Evolutionary conservation across 495 filamentous ascomycete species (phyloP).

Genomic region (Podospora comata): DNA sequence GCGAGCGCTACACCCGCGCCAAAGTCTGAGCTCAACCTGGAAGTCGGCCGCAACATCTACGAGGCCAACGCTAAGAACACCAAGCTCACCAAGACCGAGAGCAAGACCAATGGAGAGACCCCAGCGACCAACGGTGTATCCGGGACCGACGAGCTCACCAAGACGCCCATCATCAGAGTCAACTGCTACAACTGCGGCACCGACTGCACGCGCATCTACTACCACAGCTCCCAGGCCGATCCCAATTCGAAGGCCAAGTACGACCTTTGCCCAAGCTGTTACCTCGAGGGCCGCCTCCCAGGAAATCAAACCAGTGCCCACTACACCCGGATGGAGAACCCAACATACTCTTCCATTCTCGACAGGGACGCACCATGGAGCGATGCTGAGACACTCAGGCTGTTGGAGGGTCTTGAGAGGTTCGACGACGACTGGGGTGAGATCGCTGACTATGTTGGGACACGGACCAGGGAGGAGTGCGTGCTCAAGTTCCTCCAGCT

Average conservation of each 20-base stretch:
- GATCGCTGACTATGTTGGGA: conserved; percentile 86
- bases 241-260: conserved; percentile 62
- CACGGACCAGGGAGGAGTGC: conserved; percentile 91
- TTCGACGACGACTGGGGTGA: conserved; percentile 94
- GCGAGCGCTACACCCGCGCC: conserved; percentile 58
- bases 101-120: conserved; percentile 69
- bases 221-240: conserved; percentile 70
- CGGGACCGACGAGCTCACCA: conserved; percentile 52
- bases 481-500: conserved; percentile 91
- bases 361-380: conserved; percentile 86
- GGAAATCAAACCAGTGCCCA: conserved; percentile 65
- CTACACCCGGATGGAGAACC: conserved; percentile 85
- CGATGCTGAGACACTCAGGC: conserved; percentile 76
- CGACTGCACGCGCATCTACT: conserved; percentile 88
- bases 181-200: conserved; percentile 88
- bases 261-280: conserved; percentile 88
- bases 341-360: conserved; percentile 64
- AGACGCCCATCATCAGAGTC: conserved; percentile 53
- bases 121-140: conserved; percentile 56
- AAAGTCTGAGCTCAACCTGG: conserved; percentile 80
- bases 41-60: conserved; percentile 92
- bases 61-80: conserved; percentile 86
- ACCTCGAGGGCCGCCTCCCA: conserved; percentile 74
- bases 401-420: conserved; percentile 85
- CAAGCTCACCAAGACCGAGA: conserved; percentile 54